phyloP scores from a whole-genome alignment of 352 stramenopile genomes.

The Phytopythium ostracodes region DNA sequence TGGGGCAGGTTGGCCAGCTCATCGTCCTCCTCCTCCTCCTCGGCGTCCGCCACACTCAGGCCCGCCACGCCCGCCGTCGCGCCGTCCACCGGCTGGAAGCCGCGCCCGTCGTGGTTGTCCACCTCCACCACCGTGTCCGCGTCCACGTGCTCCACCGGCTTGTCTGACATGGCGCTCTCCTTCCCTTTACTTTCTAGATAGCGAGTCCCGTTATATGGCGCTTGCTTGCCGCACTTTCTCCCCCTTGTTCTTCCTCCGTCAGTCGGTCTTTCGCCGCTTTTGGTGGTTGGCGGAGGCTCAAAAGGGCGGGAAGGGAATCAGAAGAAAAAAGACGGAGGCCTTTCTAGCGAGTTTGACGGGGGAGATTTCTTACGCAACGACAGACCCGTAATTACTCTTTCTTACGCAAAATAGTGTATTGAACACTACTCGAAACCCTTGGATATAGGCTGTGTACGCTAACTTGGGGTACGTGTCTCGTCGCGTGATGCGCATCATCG shows the following conservation, averaged over 20 bases:
- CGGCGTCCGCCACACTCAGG: slow-evolving; percentile 22
- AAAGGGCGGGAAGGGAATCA: neutral
- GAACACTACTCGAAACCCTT: too few relatives aligned
- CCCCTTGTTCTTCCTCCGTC: too few relatives aligned
- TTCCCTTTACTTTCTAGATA: neutral
- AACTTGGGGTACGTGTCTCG: neutral
- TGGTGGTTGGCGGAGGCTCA: neutral
- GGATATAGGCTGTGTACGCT: too few relatives aligned
- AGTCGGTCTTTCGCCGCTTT: too few relatives aligned
- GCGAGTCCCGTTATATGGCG: too few relatives aligned
- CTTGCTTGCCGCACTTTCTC: too few relatives aligned
- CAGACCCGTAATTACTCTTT: neutral
- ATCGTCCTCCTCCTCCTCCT: slow-evolving; percentile 45
- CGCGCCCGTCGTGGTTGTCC: slow-evolving; percentile 55
- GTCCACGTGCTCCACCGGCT: slow-evolving; percentile 23
- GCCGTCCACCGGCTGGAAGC: slow-evolving; percentile 55
- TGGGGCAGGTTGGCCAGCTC: slow-evolving; percentile 57
- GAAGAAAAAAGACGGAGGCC: too few relatives aligned
- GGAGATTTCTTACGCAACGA: neutral
- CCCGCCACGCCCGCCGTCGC: slow-evolving; percentile 32
- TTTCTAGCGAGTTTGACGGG: too few relatives aligned
- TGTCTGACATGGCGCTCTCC: slow-evolving; percentile 29
- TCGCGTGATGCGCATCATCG: neutral
- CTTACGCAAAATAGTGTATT: neutral
- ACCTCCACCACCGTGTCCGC: slow-evolving; percentile 57